Evolutionary conservation across 768 basidiomycete species (phyloP), one percentile per base, ranked within the genome.

Genomic region (Kwoniella dendrophila): DNA sequence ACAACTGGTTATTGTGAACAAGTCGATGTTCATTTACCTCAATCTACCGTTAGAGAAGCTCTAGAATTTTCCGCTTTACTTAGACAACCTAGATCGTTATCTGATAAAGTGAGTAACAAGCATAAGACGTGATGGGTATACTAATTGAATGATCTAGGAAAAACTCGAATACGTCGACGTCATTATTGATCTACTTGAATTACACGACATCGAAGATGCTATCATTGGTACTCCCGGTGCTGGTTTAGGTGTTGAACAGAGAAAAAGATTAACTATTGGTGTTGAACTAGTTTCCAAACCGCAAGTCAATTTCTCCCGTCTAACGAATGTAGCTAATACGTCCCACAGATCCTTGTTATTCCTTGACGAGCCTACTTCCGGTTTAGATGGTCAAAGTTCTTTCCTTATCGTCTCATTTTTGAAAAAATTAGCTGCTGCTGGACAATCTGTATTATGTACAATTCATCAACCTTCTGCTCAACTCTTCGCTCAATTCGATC

Each of bases 381-480:
- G 91, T 22, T 82, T 92, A 20, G 78, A 80, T 47, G 74, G 74
- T 4, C 79, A 79, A 47, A 66, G 66, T 44, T 71, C 70, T 14
- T 71, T 54, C 67, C 54, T 69, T 12, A 89, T 92, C 64, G 81
- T 78, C 24, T 66, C 68, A 0, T 90, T 92, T 80, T 80, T 93
- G 34, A 82, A 87, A 7, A 83, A 86, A 48, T 84, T 92, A 29
- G 89, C 90, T 4, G 84, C 88, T 62, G 85, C 83, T 61, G 91
- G 91, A 0, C 90, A 92, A 74, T 87, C 89, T 12, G 90, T 94
- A 61, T 80, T 93, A 14, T 91, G 90, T 86, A 92, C 89, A 82
- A 90, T 80, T 38, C 80, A 81, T 62, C 79, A 80, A 61, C 77
- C 77, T 16, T 64, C 62, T 14, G 88, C 88, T 2, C 87, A 90